phyloP scores from a whole-genome alignment of 2,329 filamentous ascomycete genomes.

The Verticillium dahliae region DNA sequence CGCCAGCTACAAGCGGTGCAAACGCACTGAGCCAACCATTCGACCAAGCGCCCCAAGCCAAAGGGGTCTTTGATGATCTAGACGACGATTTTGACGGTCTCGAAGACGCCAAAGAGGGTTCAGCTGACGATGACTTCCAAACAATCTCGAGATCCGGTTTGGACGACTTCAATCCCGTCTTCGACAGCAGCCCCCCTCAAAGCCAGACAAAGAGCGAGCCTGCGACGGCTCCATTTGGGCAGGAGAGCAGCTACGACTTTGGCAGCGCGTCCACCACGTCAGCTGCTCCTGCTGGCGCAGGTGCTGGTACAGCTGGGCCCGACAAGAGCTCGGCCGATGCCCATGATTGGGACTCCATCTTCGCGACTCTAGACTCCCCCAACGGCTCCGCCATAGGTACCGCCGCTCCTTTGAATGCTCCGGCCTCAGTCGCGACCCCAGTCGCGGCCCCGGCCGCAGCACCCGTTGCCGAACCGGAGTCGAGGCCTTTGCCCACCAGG shows the following conservation, averaged over 20 bases:
- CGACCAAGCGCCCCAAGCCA: not conserved
- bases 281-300: constrained; percentile 12
- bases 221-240: constrained; percentile 35
- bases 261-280: constrained; percentile 35
- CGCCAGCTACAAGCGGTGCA: not conserved
- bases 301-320: constrained; percentile 12
- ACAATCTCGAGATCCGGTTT: constrained; percentile 64
- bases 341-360: constrained; percentile 94
- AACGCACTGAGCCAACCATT: constrained; percentile 16
- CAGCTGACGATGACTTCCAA: constrained; percentile 72
- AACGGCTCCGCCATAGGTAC: constrained; percentile 16
- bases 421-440: constrained; percentile 5
- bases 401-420: constrained; percentile 16
- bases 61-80: constrained; percentile 66
- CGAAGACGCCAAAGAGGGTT: constrained; percentile 76
- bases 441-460: not conserved
- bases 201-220: constrained; percentile 49
- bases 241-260: constrained; percentile 55
- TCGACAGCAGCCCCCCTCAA: constrained; percentile 61
- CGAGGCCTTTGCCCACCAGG: not conserved
- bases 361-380: constrained; percentile 67
- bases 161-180: constrained; percentile 76
- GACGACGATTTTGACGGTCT: constrained; percentile 78
- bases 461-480: not conserved
- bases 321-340: constrained; percentile 28